Evolutionary conservation across 495 filamentous ascomycete species (phyloP).

Genomic region (Immersiella caudata): DNA sequence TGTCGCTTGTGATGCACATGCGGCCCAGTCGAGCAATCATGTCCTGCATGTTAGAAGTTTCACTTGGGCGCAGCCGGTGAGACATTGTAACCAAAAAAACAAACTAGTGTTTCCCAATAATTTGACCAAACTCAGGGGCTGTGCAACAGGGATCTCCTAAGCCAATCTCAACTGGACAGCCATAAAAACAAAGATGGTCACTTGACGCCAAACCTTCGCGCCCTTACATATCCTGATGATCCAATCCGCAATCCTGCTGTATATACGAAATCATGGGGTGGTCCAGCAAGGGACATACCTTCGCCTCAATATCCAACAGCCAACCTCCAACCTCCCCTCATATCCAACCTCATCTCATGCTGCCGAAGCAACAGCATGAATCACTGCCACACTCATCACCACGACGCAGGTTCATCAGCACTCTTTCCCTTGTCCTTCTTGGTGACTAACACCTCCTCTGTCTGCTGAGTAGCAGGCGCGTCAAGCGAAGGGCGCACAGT

Average conservation of each 20-base stretch:
- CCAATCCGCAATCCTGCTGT: neutral
- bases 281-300: neutral
- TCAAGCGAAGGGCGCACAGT: constrained; percentile 1
- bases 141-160: neutral
- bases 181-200: neutral
- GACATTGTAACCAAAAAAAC: neutral
- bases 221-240: neutral
- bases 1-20: neutral
- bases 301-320: neutral
- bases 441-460: neutral
- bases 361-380: neutral
- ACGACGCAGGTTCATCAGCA: neutral
- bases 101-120: neutral
- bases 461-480: neutral
- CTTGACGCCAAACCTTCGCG: neutral
- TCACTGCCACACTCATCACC: neutral
- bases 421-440: constrained; percentile 2
- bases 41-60: neutral
- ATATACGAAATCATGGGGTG: neutral
- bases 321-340: too few species aligned
- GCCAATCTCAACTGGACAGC: neutral
- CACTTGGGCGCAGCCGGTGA: neutral
- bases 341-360: too few species aligned
- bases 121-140: neutral
- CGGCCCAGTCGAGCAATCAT: neutral